phyloP scores from a whole-genome alignment of 805 yeast genomes.

The Novakomyces olei region DNA sequence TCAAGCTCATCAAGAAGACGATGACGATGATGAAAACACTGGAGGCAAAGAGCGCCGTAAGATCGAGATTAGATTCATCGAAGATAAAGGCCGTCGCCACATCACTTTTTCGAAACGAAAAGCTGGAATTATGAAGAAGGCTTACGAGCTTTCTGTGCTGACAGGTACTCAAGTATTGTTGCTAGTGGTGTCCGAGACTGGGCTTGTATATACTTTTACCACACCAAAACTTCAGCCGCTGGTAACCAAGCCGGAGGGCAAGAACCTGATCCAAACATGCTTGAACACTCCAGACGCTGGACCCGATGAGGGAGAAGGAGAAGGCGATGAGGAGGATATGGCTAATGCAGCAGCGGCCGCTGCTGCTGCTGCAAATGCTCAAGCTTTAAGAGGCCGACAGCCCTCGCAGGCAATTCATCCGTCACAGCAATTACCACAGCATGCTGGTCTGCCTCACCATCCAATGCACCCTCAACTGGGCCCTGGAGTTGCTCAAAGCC shows the following conservation, averaged over 20 bases:
- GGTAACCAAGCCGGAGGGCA: constrained; percentile 93
- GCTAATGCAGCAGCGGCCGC: constrained; percentile 2
- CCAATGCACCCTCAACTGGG: too few relatives aligned
- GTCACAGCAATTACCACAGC: constrained; percentile 5
- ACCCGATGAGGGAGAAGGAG: constrained; percentile 40
- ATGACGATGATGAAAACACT: too few relatives aligned
- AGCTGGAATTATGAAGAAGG: constrained; percentile 98
- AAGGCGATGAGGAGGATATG: constrained; percentile 34
- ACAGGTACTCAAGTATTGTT: constrained; percentile 94
- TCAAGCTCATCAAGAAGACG: too few relatives aligned
- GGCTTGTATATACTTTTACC: constrained; percentile 90
- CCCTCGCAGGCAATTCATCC: constrained; percentile 4
- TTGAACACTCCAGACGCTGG: constrained; percentile 65
- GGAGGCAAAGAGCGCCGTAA: too few relatives aligned
- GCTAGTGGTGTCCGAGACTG: constrained; percentile 94
- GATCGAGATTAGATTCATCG: too few relatives aligned
- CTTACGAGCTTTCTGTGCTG: constrained; percentile 88
- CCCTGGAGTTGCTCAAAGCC: too few relatives aligned
- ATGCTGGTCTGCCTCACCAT: too few relatives aligned
- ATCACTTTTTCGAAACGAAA: constrained; percentile 94
- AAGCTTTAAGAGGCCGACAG: constrained; percentile 1
- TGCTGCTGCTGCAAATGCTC: not conserved
- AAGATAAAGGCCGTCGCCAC: constrained; percentile 93
- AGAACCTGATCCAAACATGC: constrained; percentile 89
- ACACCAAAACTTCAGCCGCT: constrained; percentile 98